Evolutionary conservation across 2,329 filamentous ascomycete genomes (phyloP).

Genomic region (Cladobotryum mycophilum): DNA sequence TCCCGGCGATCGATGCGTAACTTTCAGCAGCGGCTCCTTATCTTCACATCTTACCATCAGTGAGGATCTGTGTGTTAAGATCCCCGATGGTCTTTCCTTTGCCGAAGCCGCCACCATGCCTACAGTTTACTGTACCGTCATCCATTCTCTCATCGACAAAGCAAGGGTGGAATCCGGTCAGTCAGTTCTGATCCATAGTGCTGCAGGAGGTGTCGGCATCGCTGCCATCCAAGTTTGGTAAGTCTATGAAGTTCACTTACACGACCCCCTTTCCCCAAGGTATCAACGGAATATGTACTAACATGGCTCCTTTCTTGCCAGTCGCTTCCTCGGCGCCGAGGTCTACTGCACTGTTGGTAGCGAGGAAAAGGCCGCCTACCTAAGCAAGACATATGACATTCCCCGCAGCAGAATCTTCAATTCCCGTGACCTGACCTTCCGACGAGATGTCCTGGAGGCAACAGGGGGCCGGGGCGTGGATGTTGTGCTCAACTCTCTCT

Average conservation of each 20-base stretch:
- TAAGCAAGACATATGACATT: slow-evolving; percentile 19
- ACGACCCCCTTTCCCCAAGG: too few relatives aligned
- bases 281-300: not conserved
- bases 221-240: slow-evolving; percentile 24
- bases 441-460: slow-evolving; percentile 14
- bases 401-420: slow-evolving; percentile 20
- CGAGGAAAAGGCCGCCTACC: slow-evolving; percentile 11
- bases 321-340: slow-evolving; percentile 21
- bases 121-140: slow-evolving; percentile 23
- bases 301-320: too few relatives aligned
- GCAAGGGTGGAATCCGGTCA: slow-evolving; percentile 23
- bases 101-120: slow-evolving; percentile 3
- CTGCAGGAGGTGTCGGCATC: slow-evolving; percentile 28
- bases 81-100: not conserved
- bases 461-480: slow-evolving; percentile 24
- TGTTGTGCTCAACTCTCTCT: slow-evolving; percentile 25
- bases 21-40: not conserved
- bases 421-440: slow-evolving; percentile 20
- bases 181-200: slow-evolving; percentile 29
- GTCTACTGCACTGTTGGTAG: slow-evolving; percentile 27
- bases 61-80: not conserved
- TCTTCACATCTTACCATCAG: not conserved
- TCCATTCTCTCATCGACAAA: slow-evolving; percentile 25
- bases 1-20: not conserved
- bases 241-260: too few relatives aligned